Conservation (phyloP, 768 basidiomycete genomes). For the Trametes villosa region DNA sequence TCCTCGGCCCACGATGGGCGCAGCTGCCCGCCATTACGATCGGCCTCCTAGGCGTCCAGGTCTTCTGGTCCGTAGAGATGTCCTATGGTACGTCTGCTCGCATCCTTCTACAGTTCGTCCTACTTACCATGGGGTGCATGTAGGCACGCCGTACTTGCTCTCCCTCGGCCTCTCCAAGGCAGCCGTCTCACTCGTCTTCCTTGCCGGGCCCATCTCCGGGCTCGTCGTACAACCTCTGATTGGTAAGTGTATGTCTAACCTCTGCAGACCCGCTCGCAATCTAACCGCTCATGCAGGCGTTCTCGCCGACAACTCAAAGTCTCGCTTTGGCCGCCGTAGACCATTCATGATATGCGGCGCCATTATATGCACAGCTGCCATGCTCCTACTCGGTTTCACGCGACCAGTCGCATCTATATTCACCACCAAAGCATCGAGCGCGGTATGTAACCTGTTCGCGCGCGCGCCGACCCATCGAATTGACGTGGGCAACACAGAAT, state of each 20-base stretch:
- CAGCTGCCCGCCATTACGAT: slow-evolving; percentile 74
- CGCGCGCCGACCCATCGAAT: slow-evolving; percentile 24
- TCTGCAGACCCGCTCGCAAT: neutral
- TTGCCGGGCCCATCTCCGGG: slow-evolving; percentile 90
- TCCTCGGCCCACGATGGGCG: slow-evolving; percentile 70
- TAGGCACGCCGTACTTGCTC: slow-evolving; percentile 86
- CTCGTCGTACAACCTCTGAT: slow-evolving; percentile 91
- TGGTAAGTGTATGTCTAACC: slow-evolving; percentile 44
- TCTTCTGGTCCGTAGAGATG: slow-evolving; percentile 96
- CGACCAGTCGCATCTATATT: slow-evolving; percentile 63
- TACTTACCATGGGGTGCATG: neutral
- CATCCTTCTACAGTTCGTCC: neutral
- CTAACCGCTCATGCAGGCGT: slow-evolving; percentile 44
- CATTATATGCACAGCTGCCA: slow-evolving; percentile 65
- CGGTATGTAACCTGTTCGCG: slow-evolving; percentile 36
- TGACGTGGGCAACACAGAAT: slow-evolving; percentile 45
- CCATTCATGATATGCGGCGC: slow-evolving; percentile 88
- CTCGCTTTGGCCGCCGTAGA: slow-evolving; percentile 80
- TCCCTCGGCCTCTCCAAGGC: slow-evolving; percentile 88
- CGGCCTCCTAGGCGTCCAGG: slow-evolving; percentile 82
- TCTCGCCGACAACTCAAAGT: slow-evolving; percentile 83
- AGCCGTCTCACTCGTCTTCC: slow-evolving; percentile 86
- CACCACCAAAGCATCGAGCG: slow-evolving; percentile 36
- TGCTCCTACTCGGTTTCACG: slow-evolving; percentile 86
- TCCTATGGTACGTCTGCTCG: slow-evolving; percentile 61